A percentile compares a stretch with the other conserved stretches of the same genome.
phyloP scores from a whole-genome alignment of 352 stramenopile genomes.

The Phytophthora podocarpi region DNA sequence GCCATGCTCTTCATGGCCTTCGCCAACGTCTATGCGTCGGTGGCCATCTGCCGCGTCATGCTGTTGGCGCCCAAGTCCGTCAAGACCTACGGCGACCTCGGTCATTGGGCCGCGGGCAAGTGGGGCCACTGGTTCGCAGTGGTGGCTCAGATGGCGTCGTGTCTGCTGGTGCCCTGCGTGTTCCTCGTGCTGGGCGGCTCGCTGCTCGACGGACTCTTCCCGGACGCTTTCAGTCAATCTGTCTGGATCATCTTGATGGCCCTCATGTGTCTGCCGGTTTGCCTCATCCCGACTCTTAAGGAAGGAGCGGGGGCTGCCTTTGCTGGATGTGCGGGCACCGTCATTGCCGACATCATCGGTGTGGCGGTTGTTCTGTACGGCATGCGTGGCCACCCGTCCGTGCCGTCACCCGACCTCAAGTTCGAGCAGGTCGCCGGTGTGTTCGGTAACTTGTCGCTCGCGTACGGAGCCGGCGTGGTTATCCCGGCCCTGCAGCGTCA shows the following conservation, averaged over 20 bases:
- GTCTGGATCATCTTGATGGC: constrained; percentile 59
- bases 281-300: constrained; percentile 55
- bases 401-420: constrained; percentile 35
- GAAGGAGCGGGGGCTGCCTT: constrained; percentile 45
- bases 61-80: constrained; percentile 47
- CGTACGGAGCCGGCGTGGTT: constrained; percentile 53
- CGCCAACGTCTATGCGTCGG: constrained; percentile 47
- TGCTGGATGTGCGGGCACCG: constrained; percentile 45
- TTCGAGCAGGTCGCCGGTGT: constrained; percentile 52
- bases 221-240: constrained; percentile 33
- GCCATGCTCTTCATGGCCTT: constrained; percentile 60
- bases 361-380: constrained; percentile 42
- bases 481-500: constrained; percentile 52
- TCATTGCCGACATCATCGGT: constrained; percentile 50
- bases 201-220: constrained; percentile 50
- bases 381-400: constrained; percentile 42
- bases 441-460: constrained; percentile 61
- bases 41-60: constrained; percentile 50
- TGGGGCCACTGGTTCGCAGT: constrained; percentile 42
- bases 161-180: constrained; percentile 45
- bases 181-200: constrained; percentile 55
- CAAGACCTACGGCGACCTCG: constrained; percentile 59
- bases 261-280: constrained; percentile 38
- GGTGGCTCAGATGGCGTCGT: constrained; percentile 45
- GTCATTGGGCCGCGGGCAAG: constrained; percentile 52